Conservation (phyloP, 108 stramenopile species). For the Pseudonitzschia delicatissima region DNA sequence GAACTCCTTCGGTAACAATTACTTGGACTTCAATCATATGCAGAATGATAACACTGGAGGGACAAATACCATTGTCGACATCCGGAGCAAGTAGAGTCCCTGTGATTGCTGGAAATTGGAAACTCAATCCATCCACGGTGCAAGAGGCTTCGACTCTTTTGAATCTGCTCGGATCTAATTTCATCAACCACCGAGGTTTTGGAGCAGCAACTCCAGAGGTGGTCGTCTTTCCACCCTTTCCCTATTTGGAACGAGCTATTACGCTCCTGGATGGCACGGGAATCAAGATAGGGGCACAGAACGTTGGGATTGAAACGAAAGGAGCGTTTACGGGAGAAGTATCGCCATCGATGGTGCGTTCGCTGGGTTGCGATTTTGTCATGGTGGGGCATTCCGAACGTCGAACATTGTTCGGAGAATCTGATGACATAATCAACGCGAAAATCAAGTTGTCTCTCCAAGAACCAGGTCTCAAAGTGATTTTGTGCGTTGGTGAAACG, state of each 20-base stretch:
- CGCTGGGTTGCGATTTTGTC: slow-evolving; percentile 84
- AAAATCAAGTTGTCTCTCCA: slow-evolving; percentile 77
- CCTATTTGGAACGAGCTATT: slow-evolving; percentile 57
- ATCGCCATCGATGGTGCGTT: slow-evolving; percentile 82
- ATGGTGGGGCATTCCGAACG: slow-evolving; percentile 97
- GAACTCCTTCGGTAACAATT: background rate
- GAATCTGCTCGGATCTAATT: slow-evolving; percentile 46
- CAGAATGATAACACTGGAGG: background rate
- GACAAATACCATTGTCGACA: background rate
- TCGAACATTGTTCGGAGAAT: slow-evolving; percentile 88
- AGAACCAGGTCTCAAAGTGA: slow-evolving; percentile 78
- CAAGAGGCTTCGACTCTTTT: slow-evolving; percentile 63
- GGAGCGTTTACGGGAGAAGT: slow-evolving; percentile 97
- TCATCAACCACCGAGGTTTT: slow-evolving; percentile 37
- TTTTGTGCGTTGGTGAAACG: slow-evolving; percentile 94
- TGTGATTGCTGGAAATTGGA: slow-evolving; percentile 79
- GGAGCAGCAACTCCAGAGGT: slow-evolving; percentile 54
- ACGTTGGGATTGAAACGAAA: slow-evolving; percentile 59
- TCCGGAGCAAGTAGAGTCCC: slow-evolving; percentile 2
- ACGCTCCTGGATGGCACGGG: slow-evolving; percentile 50
- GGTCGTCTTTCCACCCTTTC: slow-evolving; percentile 77
- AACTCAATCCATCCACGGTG: slow-evolving; percentile 70
- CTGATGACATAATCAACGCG: slow-evolving; percentile 85
- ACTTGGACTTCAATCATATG: background rate
- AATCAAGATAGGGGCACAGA: slow-evolving; percentile 80